Evolutionary conservation across 257 asterid species (phyloP).

Genomic region (Salvia hispanica): DNA sequence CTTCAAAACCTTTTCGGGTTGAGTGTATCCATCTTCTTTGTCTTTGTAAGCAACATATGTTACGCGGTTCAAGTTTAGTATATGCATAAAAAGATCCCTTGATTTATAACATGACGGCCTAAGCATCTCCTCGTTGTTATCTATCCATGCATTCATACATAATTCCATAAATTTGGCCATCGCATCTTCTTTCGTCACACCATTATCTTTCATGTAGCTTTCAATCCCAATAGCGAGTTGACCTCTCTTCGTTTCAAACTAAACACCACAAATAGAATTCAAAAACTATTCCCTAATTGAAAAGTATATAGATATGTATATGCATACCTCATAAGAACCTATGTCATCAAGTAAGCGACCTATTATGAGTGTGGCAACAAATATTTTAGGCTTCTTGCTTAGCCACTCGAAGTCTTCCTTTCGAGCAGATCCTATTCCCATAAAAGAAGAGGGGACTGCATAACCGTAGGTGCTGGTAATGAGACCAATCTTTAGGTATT

Average conservation of each 20-base stretch:
- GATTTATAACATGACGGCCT: neutral
- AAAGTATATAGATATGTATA: too few species aligned
- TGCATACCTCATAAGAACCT: neutral
- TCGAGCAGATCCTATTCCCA: neutral
- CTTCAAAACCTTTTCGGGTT: neutral
- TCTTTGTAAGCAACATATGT: neutral
- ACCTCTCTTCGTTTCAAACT: too few species aligned
- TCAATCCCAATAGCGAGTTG: too few species aligned
- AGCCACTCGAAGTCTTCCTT: neutral
- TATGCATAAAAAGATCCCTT: neutral
- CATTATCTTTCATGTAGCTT: too few species aligned
- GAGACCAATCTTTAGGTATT: neutral
- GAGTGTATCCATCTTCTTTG: slow-evolving; percentile 3
- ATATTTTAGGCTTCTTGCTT: neutral
- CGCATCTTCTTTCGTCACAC: too few species aligned
- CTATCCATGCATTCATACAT: neutral
- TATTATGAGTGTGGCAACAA: neutral
- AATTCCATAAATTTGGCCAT: neutral
- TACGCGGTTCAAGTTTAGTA: neutral
- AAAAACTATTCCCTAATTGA: too few species aligned
- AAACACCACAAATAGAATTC: too few species aligned
- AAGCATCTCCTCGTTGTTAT: slow-evolving; percentile 4
- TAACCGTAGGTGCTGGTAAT: neutral
- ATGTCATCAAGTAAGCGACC: neutral
- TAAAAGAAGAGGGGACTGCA: neutral